Conservation (phyloP, 2,329 filamentous ascomycete genomes). For the Fusarium redolens region DNA sequence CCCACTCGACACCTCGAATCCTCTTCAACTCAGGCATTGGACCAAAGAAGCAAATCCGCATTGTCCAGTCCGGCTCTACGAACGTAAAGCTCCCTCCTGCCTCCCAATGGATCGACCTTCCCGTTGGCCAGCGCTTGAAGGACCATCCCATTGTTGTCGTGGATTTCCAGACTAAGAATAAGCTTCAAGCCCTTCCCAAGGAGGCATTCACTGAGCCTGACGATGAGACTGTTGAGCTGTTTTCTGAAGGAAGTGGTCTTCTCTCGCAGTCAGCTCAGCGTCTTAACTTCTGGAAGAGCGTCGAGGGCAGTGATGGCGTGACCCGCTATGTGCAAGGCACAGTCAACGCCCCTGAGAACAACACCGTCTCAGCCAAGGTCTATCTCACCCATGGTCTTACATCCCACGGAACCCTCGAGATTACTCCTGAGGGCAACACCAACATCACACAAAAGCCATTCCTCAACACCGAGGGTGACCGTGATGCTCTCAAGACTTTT, state of each 20-base stretch:
- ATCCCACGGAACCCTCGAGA: slow-evolving; percentile 57
- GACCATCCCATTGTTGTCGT: slow-evolving; percentile 59
- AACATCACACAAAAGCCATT: slow-evolving; percentile 53
- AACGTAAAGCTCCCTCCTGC: slow-evolving; percentile 61
- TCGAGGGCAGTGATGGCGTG: slow-evolving; percentile 53
- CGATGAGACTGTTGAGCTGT: slow-evolving; percentile 44
- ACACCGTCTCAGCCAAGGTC: slow-evolving; percentile 58
- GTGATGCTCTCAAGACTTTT: slow-evolving; percentile 42
- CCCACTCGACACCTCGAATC: slow-evolving; percentile 75
- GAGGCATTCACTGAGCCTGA: slow-evolving; percentile 45
- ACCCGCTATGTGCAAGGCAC: slow-evolving; percentile 57
- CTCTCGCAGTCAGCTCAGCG: slow-evolving; percentile 58
- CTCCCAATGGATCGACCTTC: slow-evolving; percentile 67
- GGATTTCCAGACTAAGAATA: slow-evolving; percentile 44
- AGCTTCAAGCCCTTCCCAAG: slow-evolving; percentile 30
- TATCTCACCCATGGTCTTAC: slow-evolving; percentile 63
- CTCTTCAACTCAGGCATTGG: slow-evolving; percentile 71
- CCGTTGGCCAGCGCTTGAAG: slow-evolving; percentile 66
- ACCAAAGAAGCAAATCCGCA: slow-evolving; percentile 66
- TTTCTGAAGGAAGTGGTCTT: slow-evolving; percentile 53
- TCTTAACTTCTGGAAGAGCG: slow-evolving; percentile 60
- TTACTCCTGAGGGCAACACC: slow-evolving; percentile 54
- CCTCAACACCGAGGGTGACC: slow-evolving; percentile 49
- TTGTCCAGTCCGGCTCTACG: slow-evolving; percentile 59
- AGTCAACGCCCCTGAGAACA: slow-evolving; percentile 56